Evolutionary conservation across 129 eudicot species (phyloP).

Genomic region (Smallanthus sonchifolius): DNA sequence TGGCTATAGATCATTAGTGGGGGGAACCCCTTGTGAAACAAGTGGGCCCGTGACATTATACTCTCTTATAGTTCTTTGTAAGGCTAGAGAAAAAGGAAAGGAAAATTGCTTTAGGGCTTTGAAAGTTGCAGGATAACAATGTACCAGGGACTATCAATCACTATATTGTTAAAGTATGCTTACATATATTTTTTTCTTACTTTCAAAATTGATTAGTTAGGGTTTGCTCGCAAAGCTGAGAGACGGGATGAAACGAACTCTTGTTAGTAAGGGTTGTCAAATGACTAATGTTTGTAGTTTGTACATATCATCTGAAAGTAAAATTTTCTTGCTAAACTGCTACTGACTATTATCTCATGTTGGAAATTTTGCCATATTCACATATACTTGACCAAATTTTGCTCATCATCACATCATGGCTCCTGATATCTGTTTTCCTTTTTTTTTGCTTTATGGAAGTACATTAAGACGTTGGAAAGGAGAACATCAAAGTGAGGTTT

Average conservation of each 20-base stretch:
- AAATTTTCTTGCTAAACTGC: background rate
- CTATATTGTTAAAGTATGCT: background rate
- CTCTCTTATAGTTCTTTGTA: background rate
- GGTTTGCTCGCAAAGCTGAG: background rate
- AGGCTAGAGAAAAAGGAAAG: background rate
- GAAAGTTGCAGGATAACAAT: background rate
- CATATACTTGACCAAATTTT: slow-evolving; percentile 3
- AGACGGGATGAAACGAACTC: background rate
- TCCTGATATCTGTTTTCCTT: slow-evolving; percentile 3
- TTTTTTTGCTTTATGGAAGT: slow-evolving; percentile 37
- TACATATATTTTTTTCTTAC: background rate
- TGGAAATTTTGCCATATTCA: slow-evolving; percentile 1
- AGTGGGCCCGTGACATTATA: background rate
- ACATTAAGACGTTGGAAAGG: slow-evolving; percentile 90
- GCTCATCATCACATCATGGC: background rate
- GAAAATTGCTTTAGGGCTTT: background rate
- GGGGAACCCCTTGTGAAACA: background rate
- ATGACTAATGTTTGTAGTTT: slow-evolving; percentile 1
- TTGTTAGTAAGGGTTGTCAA: slow-evolving; percentile 6
- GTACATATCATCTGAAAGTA: background rate
- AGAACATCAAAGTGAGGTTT: slow-evolving; percentile 59
- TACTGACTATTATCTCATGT: background rate
- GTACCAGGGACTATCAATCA: background rate
- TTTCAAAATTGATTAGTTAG: background rate
- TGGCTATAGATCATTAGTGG: background rate